Evolutionary conservation across 208 protist species (phyloP), one percentile per base, ranked within the genome.

Genomic region (Leishmania guyanensis): DNA sequence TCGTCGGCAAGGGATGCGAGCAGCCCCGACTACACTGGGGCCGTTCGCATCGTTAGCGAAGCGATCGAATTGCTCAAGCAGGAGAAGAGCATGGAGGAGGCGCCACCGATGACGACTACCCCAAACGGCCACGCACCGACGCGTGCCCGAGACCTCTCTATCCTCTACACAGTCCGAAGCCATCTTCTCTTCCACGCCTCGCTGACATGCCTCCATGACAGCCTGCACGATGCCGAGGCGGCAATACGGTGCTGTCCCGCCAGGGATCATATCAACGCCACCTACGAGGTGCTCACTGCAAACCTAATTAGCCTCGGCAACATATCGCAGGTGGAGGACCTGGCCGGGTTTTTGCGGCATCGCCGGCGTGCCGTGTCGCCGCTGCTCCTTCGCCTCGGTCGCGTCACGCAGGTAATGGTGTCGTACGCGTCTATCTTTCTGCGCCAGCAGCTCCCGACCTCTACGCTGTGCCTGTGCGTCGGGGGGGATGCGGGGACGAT

Each of bases 331-430:
- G 64, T 85, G 56, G 82, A 85, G n/a, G 64, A 43, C 29, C 33
- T 85, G 17, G 12, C 78, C 20, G 78, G 72, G 6, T 43, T 78
- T 53, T 69, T 85, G 82, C 71, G 82, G 12, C 82, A 85, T 46
- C 82, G 74, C 74, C 81, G 77, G 33, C 71, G 82, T 26, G 54
- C 46, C 46, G 50, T n/a, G 33, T 76, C 82, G 9, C 82, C 82
- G 53, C 82, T 85, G 48, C 69, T 85, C 20, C 62, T 71, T 3
- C 82, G 82, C 5, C 72, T 85, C 1, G 73, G 76, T 39, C 82
- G 82, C 20, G 82, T 85, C 17, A 76, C 74, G n/a, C 82, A 85
- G 82, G 82, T 85, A 58, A 82, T 85, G 82, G 74, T 85, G 73
- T 82, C 82, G 12, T 85, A 85, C 77, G 78, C 72, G 1, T 64